Base-by-base conservation (phyloP, 768 basidiomycete genomes). In the Gloeostereum incarnatum region DNA sequence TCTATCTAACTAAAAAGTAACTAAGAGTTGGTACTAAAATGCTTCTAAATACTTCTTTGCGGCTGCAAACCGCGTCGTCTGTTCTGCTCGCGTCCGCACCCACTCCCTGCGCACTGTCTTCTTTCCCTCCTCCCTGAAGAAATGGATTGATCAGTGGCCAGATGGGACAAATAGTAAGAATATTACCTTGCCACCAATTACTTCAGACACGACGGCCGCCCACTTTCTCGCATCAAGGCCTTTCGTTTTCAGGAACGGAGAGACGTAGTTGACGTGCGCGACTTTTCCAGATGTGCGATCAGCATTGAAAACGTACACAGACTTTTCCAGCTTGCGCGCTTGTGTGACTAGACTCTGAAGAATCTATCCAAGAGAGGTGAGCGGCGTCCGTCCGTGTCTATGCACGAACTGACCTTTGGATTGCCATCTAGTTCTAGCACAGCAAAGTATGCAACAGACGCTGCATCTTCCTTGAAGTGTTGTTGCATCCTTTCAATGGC, bases 121-220 rank as follows among this genome's bases (percentile, higher is more conserved):
- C 89, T 60, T 93, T 97, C 10, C 96, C 96, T 39, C 96, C 96
- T 36, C 90, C 90, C 89, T 92, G 40, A 7, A 38, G 39, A 42
- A 20, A 41, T 18, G 36, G 25, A 43, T 36, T 36, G 41, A 39
- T 41, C 24, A n/a, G 23, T 16, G 9, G 17, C 11, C 18, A 26
- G 31, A 30, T 38, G 24, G 20, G 20, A 38, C 7, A 14, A 38
- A 30, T 8, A 13, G 35, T 7, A 18, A 31, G 11, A 31, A 20
- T 16, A 14, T 49, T 49, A 89, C 91, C 78, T 94, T 98, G 30
- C 96, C 96, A 18, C 93, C 92, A 7, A 98, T 49, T 6, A 92
- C 60, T 24, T 82, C 82, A 4, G 73, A 69, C 14, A 96, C 82
- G 43, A 73, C 75, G 17, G 69, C 59, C 18, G 92, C 84, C 96